phyloP scores from a whole-genome alignment of 106 monocot genomes.

The Acanthochlamys bracteata region DNA sequence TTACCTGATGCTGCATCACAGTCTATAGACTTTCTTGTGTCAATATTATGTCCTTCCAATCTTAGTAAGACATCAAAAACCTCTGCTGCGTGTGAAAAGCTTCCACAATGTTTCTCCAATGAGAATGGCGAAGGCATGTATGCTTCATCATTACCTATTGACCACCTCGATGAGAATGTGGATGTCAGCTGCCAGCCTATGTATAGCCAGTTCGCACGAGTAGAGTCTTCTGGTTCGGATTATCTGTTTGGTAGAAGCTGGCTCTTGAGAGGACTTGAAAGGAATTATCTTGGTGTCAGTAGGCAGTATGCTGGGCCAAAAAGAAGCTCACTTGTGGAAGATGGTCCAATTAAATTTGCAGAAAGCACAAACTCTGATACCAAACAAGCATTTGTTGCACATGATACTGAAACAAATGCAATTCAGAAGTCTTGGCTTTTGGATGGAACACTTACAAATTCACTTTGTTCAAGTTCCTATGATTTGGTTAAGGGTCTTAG shows the following conservation, averaged over 20 bases:
- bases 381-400: constrained; percentile 16
- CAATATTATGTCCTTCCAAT: constrained; percentile 21
- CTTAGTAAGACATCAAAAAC: constrained; percentile 12
- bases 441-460: constrained; percentile 6
- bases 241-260: constrained; percentile 35
- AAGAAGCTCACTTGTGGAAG: constrained; percentile 4
- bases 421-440: constrained; percentile 7
- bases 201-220: constrained; percentile 3
- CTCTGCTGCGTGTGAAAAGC: constrained; percentile 13
- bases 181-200: constrained; percentile 8
- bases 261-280: constrained; percentile 44
- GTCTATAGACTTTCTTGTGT: constrained; percentile 13
- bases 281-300: constrained; percentile 39
- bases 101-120: constrained; percentile 1
- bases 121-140: constrained; percentile 2
- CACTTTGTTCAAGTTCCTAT: not conserved
- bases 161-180: constrained; percentile 8
- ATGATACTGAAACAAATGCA: constrained; percentile 17
- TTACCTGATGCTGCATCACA: constrained; percentile 11
- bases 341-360: constrained; percentile 9
- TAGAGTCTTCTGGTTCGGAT: constrained; percentile 8
- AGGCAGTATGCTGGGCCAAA: constrained; percentile 10
- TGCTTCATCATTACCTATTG: not conserved
- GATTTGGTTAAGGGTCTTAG: constrained; percentile 15
- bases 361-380: constrained; percentile 13